These are phyloP conservation scores for Carex arenaria DNA, from an alignment of 202 grass and related monocot genomes.

Conservation along the genomic window DNA sequence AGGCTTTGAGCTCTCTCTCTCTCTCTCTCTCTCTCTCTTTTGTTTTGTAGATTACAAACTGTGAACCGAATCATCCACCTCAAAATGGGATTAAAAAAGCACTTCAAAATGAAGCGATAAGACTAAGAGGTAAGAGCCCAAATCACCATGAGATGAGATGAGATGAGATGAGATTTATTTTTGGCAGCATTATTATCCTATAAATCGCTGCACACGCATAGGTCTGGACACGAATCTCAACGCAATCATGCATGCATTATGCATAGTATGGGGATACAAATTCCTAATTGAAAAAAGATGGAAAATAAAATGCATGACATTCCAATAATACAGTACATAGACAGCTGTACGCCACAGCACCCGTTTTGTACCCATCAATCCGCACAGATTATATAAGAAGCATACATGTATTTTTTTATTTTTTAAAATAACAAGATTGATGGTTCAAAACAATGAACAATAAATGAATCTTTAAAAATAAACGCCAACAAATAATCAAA, in stretches of 20 bases:
- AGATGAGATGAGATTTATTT: not conserved
- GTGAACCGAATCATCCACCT: not conserved
- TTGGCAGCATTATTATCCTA: not conserved
- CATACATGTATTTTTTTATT: too few species aligned
- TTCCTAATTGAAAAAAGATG: not conserved
- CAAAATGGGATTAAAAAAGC: not conserved
- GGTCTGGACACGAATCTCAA: not conserved
- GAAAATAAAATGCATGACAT: not conserved
- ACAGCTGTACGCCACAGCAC: not conserved
- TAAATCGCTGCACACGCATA: not conserved
- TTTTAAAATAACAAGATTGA: too few species aligned
- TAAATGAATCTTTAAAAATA: too few species aligned
- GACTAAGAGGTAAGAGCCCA: too few species aligned
- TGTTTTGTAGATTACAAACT: not conserved
- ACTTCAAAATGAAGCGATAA: not conserved
- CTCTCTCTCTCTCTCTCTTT: too few species aligned
- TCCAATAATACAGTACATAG: slow-evolving; percentile 6
- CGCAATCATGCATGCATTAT: not conserved
- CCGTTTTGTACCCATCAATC: slow-evolving; percentile 11
- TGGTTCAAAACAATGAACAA: too few species aligned
- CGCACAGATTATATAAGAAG: not conserved
- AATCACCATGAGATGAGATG: not conserved
- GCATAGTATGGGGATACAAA: not conserved
- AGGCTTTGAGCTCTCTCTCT: too few species aligned
- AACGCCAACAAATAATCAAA: not conserved